Percentiles rank a stretch among this genome's conserved stretches.
Evolutionary conservation across 805 yeast species (phyloP).

Genomic region (Ogataea methanolica): DNA sequence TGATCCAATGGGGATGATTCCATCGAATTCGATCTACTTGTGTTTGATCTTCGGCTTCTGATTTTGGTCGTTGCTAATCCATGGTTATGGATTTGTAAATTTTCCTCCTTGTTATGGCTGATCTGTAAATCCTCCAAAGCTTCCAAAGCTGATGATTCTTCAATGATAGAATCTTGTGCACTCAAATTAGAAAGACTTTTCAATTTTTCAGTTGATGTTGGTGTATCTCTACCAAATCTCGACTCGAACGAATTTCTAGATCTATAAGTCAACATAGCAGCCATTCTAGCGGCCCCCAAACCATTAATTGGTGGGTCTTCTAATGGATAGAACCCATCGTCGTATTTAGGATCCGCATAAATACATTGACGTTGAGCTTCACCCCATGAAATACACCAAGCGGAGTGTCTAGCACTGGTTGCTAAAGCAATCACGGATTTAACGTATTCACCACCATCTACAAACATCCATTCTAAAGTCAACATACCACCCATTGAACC

Average conservation of each 20-base stretch:
- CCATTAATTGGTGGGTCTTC: slow-evolving; percentile 84
- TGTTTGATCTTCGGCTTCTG: slow-evolving; percentile 20
- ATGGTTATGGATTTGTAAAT: slow-evolving; percentile 85
- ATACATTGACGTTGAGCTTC: slow-evolving; percentile 97
- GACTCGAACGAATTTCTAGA: slow-evolving; percentile 88
- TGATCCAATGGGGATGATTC: slow-evolving; percentile 26
- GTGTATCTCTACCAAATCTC: slow-evolving; percentile 82
- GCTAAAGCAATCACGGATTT: slow-evolving; percentile 77
- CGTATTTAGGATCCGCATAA: slow-evolving; percentile 89
- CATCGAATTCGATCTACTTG: slow-evolving; percentile 26
- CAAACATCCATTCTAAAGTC: slow-evolving; percentile 79
- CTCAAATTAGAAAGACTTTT: slow-evolving; percentile 13
- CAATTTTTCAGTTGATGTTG: slow-evolving; percentile 31
- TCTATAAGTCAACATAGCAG: slow-evolving; percentile 89
- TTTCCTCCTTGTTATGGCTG: slow-evolving; percentile 36
- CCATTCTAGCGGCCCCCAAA: slow-evolving; percentile 94
- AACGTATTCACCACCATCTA: slow-evolving; percentile 59
- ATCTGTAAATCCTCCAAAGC: slow-evolving; percentile 1
- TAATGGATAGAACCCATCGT: slow-evolving; percentile 79
- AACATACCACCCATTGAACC: slow-evolving; percentile 99
- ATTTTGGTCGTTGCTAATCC: slow-evolving; percentile 36
- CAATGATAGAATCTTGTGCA: slow-evolving; percentile 1
- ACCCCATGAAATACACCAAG: slow-evolving; percentile 99
- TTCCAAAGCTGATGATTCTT: slow-evolving; percentile 7
- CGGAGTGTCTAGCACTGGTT: slow-evolving; percentile 90